phyloP scores from a whole-genome alignment of 2,329 filamentous ascomycete genomes.

The Helminthosporium solani region DNA sequence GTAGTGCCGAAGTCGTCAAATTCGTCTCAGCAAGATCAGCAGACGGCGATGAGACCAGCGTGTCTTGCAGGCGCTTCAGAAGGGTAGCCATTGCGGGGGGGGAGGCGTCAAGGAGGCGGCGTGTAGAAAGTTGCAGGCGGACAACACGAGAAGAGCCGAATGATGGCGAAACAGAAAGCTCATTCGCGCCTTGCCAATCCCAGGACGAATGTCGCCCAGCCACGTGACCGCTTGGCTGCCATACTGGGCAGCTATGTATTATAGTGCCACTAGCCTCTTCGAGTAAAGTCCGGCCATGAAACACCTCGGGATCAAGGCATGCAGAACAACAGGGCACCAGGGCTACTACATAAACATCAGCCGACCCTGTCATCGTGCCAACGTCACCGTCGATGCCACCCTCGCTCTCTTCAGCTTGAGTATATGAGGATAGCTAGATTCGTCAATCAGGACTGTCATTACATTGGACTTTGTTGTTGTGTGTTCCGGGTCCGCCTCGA shows the following conservation, averaged over 20 bases:
- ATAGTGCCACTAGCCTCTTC: too few relatives aligned
- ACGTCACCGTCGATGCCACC: neutral
- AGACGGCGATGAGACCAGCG: slow-evolving; percentile 1
- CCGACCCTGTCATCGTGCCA: neutral
- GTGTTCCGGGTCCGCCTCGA: too few relatives aligned
- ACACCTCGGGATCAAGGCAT: neutral
- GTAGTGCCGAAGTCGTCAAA: slow-evolving; percentile 1
- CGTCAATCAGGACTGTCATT: neutral
- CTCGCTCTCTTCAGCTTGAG: neutral
- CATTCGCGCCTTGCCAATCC: neutral
- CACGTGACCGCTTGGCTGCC: neutral
- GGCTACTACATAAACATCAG: neutral
- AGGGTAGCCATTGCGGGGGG: slow-evolving; percentile 9
- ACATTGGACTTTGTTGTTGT: neutral
- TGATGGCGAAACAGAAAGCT: neutral
- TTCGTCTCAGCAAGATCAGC: slow-evolving; percentile 6
- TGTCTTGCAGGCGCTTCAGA: slow-evolving; percentile 9
- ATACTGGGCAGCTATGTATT: too few relatives aligned
- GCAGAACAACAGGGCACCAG: neutral
- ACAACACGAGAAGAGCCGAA: neutral
- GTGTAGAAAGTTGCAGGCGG: neutral
- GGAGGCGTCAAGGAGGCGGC: neutral
- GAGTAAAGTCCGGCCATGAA: neutral
- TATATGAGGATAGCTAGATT: neutral
- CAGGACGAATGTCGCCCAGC: neutral